Evolutionary conservation across 2,329 filamentous ascomycete genomes (phyloP), one percentile per base, ranked within the genome.

Genomic region (Beauveria scarabaeidicola): DNA sequence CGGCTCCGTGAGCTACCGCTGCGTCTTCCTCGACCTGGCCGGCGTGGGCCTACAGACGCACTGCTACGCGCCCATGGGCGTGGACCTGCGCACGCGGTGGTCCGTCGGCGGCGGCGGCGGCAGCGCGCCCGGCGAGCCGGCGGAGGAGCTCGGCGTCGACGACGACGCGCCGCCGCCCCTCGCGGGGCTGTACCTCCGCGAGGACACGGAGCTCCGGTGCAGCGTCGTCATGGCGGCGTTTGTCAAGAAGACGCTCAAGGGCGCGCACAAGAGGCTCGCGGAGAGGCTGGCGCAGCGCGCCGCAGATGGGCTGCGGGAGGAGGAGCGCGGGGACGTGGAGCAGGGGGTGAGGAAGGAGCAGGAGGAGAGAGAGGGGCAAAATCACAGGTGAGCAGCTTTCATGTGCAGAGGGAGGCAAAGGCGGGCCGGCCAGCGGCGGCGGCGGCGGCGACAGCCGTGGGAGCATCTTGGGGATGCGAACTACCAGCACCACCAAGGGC

Each of bases 201-300:
- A 96, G 76, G 91, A 96, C 64, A 86, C 94, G 52, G 87, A 91
- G 63, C 64, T 96, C 78, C 82, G 82, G 60, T 95, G 90, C 75
- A 93, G 91, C 67, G 76, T 91, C 61, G 76, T 94, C 63, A 82
- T 94, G 76, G 80, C 85, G 0, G 74, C 76, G 8, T 95, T 95
- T 68, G 88, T 96, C 61, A 92, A 89, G 77, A 89, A 85, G 74
- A 94, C 89, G 15, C 79, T 95, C 50, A 89, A 89, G 67, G 89
- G 88, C 68, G 83, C 89, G 0, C 90, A 95, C 67, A 80, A 78
- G 10, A 77, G 81, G 3, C 78, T 96, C 4, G 88, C 93, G 2
- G 84, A 87, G 3, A 75, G 79, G n/a, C 73, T 90, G n/a, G 59
- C 66, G 17, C 60, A 52, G 8, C 72, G 82, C 27, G 74, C 67